Percentiles rank a stretch among this genome's conserved stretches.
Conservation (phyloP, 306 rosid genomes). For the Amphicarpaea edgeworthii region DNA sequence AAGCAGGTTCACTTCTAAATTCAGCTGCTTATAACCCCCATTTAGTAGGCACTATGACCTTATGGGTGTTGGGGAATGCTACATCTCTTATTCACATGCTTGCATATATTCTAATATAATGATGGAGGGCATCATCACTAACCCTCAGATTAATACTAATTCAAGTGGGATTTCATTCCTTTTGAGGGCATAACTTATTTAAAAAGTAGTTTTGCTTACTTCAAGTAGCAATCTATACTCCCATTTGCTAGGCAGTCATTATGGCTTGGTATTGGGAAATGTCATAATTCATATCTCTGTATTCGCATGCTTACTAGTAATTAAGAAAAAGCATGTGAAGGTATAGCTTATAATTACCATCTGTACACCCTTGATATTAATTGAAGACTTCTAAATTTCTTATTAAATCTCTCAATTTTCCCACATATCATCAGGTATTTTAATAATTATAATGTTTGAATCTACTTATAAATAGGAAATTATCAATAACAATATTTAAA, state of each 20-base stretch:
- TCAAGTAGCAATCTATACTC: not conserved
- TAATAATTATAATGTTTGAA: not conserved
- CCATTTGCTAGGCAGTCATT: not conserved
- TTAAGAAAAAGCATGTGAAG: constrained; percentile 2
- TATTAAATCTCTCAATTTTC: not conserved
- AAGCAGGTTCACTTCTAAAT: constrained; percentile 42
- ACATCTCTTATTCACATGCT: constrained; percentile 3
- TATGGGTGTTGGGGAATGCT: constrained; percentile 2
- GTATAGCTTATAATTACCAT: not conserved
- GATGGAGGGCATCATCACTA: constrained; percentile 1
- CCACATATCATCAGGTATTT: not conserved
- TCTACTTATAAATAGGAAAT: not conserved
- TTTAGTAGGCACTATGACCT: not conserved
- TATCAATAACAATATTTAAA: not conserved
- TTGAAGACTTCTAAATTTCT: not conserved
- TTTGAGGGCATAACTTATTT: not conserved
- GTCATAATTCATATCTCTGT: not conserved
- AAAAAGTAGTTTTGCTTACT: constrained; percentile 4
- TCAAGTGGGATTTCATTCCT: not conserved
- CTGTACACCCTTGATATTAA: not conserved
- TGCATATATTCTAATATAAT: not conserved
- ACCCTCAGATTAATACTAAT: not conserved
- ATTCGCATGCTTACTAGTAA: not conserved
- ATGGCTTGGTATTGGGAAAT: not conserved
- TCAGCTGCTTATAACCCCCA: not conserved